phyloP scores from a whole-genome alignment of 257 asterid genomes.

The Anisodus tanguticus region DNA sequence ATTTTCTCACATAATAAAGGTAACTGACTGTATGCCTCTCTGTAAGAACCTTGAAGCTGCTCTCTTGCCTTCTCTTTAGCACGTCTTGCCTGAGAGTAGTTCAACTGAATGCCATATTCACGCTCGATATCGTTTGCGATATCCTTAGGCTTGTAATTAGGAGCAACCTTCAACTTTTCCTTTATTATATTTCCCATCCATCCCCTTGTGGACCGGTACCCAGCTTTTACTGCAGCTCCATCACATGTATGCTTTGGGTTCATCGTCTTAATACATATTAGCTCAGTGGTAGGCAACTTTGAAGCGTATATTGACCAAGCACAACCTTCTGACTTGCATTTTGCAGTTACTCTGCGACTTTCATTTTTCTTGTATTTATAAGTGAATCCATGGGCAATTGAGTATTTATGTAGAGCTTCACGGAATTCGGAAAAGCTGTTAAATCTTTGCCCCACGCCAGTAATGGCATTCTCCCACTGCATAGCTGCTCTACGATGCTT shows the following conservation, averaged over 20 bases:
- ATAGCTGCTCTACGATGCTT: conserved; percentile 85
- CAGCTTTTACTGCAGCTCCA: conserved; percentile 91
- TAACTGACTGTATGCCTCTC: conserved; percentile 88
- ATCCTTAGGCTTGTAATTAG: conserved; percentile 93
- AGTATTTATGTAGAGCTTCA: conserved; percentile 95
- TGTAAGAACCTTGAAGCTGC: conserved; percentile 98
- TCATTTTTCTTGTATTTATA: conserved; percentile 96
- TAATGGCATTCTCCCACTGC: conserved; percentile 92
- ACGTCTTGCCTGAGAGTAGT: conserved; percentile 97
- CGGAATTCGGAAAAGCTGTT: conserved; percentile 93
- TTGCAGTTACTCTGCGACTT: conserved; percentile 96
- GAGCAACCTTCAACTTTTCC: conserved; percentile 89
- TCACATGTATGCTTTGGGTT: conserved; percentile 84
- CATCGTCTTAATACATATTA: conserved; percentile 93
- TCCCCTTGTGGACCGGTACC: conserved; percentile 93
- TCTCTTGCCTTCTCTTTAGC: conserved; percentile 98
- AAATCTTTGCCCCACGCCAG: conserved; percentile 99
- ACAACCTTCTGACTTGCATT: conserved; percentile 95
- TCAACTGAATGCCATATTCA: conserved; percentile 95
- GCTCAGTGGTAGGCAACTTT: conserved; percentile 86
- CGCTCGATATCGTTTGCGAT: conserved; percentile 90
- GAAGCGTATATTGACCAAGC: conserved; percentile 98
- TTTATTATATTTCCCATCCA: conserved; percentile 96
- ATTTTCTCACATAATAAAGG: conserved; percentile 90
- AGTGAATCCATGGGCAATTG: conserved; percentile 96